Evolutionary conservation across 306 rosid species (phyloP), one percentile per base, ranked within the genome.

Genomic region (Elaeagnus macrophylla): DNA sequence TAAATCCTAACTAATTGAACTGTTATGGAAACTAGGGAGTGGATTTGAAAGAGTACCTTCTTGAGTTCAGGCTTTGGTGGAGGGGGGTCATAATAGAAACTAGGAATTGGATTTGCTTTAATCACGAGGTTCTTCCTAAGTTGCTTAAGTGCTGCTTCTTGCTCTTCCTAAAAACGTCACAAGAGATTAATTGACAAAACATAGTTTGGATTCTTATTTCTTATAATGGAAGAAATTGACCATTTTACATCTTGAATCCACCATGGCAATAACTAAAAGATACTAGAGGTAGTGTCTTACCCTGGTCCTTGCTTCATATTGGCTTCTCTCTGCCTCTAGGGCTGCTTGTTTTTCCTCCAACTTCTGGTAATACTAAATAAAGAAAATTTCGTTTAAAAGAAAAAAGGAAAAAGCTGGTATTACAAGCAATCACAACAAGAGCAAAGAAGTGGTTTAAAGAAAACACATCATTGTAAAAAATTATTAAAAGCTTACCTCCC

Each of bases 41-140:
- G 39, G 57, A 37, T 35, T 46, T 46, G 12, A 18, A 7, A 41
- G 45, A 7, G 42, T 71, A 93, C 99, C 96, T 88, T 93, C 83
- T 84, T 93, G 57, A 72, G 88, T 66, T 77, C 95, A 46, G 41
- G 25, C 86, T 72, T 93, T 16, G 94, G 94, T 48, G 99, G 96
- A 64, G 96, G 95, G 1, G 73, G 80, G 68, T 93, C 90, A 35
- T 93, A 93, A 68, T 88, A 88, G 81, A 93, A 93, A 74, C 68
- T 87, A 50, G 99, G 99, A 5, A 93, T 94, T 20, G 99, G 96
- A 5, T 88, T 93, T 62, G 99, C 99, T 75, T 79, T 93, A 61
- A 93, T 67, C 67, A 93, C 86, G 83, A 93, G 73, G 64, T 59
- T 73, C 82, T 74, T 93, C 72, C 99, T 81, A 67, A 93, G 56